Percentiles rank a stretch among this genome's conserved stretches.
Conservation (phyloP, 2,329 filamentous ascomycete species). For the Colletotrichum abscissum region DNA sequence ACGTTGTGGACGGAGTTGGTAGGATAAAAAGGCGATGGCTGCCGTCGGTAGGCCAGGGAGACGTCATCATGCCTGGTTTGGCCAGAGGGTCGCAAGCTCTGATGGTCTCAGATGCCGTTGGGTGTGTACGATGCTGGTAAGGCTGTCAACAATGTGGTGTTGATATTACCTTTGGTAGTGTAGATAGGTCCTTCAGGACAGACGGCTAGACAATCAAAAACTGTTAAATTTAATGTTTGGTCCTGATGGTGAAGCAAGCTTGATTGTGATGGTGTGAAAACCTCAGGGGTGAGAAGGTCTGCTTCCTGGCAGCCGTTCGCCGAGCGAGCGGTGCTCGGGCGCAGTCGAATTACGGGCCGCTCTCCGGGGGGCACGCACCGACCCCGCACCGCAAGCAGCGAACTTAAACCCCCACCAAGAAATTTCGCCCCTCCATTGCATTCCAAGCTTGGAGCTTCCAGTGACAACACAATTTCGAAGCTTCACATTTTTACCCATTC, state of each 20-base stretch:
- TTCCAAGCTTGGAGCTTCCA: slow-evolving; percentile 10
- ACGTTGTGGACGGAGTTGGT: slow-evolving; percentile 18
- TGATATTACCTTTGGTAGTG: neutral
- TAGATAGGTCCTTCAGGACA: slow-evolving; percentile 17
- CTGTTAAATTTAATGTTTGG: neutral
- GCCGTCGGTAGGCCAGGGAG: slow-evolving; percentile 4
- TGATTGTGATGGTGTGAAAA: neutral
- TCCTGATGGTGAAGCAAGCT: neutral
- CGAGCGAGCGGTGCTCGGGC: neutral
- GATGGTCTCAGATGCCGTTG: slow-evolving; percentile 1
- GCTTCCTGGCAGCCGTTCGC: neutral
- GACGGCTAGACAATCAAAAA: neutral
- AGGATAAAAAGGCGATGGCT: neutral
- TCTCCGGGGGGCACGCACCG: slow-evolving; percentile 4
- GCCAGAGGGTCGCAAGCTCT: neutral
- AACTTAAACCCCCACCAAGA: slow-evolving; percentile 21
- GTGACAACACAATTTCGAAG: neutral
- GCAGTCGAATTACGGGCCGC: neutral
- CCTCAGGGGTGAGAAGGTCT: neutral
- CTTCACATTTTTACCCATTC: neutral
- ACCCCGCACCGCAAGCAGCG: slow-evolving; percentile 16
- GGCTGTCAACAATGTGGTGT: neutral
- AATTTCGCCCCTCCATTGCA: slow-evolving; percentile 33
- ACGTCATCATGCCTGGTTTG: slow-evolving; percentile 1
- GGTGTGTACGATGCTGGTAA: neutral